Base-by-base conservation (phyloP, 1,139 yeast species). In the Lizanozyma gosingica region DNA sequence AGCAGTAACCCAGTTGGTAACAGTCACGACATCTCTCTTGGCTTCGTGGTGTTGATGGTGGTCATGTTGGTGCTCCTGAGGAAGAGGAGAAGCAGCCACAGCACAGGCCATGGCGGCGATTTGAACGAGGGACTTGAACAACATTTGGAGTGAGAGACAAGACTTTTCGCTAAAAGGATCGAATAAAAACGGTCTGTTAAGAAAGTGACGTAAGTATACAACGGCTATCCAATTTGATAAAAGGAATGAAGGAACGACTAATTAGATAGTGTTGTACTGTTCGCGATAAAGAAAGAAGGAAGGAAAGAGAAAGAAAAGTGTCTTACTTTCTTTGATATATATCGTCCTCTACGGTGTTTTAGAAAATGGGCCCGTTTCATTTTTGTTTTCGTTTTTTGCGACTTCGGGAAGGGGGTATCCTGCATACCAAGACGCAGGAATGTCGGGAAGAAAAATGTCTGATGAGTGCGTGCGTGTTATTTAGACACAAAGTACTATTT, bases 71-170 rank as follows among this genome's bases (percentile, higher is more conserved):
- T 47, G 47, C 40, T 45, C 42, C 32, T 43, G 41, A 43, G 48
- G 51, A 45, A 47, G 39, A 36, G 54, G 54, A 40, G 52, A 53
- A 39, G 53, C 52, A 22, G 40, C 16, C 39, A 44, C 39, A 39
- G 49, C 57, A 35, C 55, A 35, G 44, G 56, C 59, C 42, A 50
- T 52, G 42, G 53, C 41, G 44, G 57, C 49, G 40, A 56, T 57
- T 32, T 49, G 41, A 41, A 51, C 51, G 50, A 56, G 43, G 17
- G 59, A 52, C 44, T 53, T 53, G 48, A 56, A 56, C 50, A 56
- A 56, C 61, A 56, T 56, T 22, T n/a, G n/a, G n/a, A n/a, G n/a
- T n/a, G n/a, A n/a, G n/a, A n/a, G n/a, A n/a, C n/a, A n/a, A n/a
- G n/a, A n/a, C n/a, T n/a, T n/a, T n/a, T n/a, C n/a, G n/a, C n/a